Percentiles rank a stretch among this genome's conserved stretches.
phyloP scores from a whole-genome alignment of 768 basidiomycete species.

The Mycena filopes region DNA sequence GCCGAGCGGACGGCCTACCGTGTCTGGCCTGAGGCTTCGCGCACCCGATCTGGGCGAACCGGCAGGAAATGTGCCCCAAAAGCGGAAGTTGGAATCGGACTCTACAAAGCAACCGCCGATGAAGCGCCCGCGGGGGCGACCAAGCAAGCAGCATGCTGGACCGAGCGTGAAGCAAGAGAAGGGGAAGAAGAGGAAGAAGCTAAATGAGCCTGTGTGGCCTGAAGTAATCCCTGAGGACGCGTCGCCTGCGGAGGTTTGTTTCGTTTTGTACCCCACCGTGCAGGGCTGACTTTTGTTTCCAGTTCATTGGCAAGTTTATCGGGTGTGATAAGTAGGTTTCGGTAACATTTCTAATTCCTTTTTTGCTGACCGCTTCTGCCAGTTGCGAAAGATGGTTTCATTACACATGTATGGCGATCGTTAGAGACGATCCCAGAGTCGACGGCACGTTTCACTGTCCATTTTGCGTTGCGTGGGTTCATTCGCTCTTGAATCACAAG shows the following conservation, averaged over 20 bases:
- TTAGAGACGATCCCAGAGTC: constrained; percentile 14
- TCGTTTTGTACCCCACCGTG: background rate
- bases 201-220: constrained; percentile 13
- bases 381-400: constrained; percentile 23
- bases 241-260: constrained; percentile 14
- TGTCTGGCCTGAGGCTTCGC: background rate
- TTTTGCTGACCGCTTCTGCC: background rate
- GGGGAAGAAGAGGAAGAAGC: constrained; percentile 8
- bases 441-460: constrained; percentile 12
- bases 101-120: constrained; percentile 3
- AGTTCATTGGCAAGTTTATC: constrained; percentile 21
- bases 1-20: background rate
- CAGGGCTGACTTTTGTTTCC: background rate
- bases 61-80: background rate
- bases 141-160: background rate
- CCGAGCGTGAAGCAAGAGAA: constrained; percentile 16
- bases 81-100: constrained; percentile 17
- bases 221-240: constrained; percentile 1
- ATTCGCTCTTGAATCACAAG: background rate
- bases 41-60: background rate
- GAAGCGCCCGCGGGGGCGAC: constrained; percentile 16
- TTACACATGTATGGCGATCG: constrained; percentile 12
- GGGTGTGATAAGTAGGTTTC: constrained; percentile 20
- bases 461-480: constrained; percentile 21
- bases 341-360: background rate